Percentiles rank a stretch among this genome's conserved stretches.
These are phyloP conservation scores for Cladosporium colombiae DNA, from an alignment of 2,329 filamentous ascomycete genomes.

Conservation along the genomic window DNA sequence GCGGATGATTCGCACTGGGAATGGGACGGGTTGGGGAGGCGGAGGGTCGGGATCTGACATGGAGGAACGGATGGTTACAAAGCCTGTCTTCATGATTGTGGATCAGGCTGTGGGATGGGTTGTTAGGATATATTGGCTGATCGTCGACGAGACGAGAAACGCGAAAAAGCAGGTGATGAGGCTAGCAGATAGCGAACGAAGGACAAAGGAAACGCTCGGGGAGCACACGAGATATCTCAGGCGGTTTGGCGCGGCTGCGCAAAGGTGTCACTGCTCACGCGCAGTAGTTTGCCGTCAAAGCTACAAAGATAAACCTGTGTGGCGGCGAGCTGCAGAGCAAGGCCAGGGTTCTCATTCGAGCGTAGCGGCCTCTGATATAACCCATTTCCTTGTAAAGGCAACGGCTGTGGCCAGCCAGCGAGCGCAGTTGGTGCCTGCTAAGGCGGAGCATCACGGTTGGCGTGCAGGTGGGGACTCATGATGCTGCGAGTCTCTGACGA, in stretches of 20 bases:
- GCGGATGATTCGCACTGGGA: conserved; percentile 14
- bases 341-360: not conserved
- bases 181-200: not conserved
- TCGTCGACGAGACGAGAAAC: not conserved
- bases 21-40: not conserved
- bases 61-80: conserved; percentile 6
- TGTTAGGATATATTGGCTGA: not conserved
- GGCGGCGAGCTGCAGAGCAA: conserved; percentile 9
- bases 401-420: not conserved
- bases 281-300: not conserved
- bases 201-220: conserved; percentile 3
- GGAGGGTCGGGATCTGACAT: conserved; percentile 16
- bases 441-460: not conserved
- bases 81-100: conserved; percentile 16
- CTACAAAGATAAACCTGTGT: not conserved
- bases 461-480: not conserved
- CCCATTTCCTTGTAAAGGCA: not conserved
- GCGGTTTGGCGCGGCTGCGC: conserved; percentile 7
- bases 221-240: conserved; percentile 5
- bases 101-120: not conserved
- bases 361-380: not conserved
- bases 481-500: not conserved
- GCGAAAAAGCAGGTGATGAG: not conserved
- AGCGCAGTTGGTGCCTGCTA: not conserved
- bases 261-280: conserved; percentile 8